A percentile compares a stretch with the other conserved stretches of the same genome.
These are phyloP conservation scores for Quercus gilva DNA, from an alignment of 306 rosid genomes.

Conservation along the genomic window DNA sequence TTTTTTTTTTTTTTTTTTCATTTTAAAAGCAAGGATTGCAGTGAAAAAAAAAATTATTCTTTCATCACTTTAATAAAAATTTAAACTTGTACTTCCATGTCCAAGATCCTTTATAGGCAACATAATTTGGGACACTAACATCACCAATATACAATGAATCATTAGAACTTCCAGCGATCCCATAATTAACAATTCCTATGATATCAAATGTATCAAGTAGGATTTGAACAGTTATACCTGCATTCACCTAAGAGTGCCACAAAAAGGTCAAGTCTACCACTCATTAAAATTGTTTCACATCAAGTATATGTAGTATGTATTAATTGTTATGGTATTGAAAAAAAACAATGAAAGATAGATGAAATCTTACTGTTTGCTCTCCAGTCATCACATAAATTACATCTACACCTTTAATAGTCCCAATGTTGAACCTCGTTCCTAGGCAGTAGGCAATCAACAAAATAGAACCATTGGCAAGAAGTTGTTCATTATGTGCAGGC, in stretches of 20 bases:
- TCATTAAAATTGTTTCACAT: neutral
- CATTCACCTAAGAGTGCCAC: slow-evolving; percentile 8
- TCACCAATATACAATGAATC: slow-evolving; percentile 12
- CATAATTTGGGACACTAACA: slow-evolving; percentile 12
- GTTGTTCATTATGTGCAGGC: neutral
- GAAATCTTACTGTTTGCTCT: slow-evolving; percentile 4
- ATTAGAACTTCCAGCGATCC: slow-evolving; percentile 13
- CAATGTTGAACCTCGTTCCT: slow-evolving; percentile 22
- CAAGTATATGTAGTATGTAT: neutral
- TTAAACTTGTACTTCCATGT: slow-evolving; percentile 12
- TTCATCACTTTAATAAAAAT: neutral
- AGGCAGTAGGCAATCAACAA: neutral
- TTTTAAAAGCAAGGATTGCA: neutral
- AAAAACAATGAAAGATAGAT: neutral
- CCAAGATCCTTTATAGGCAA: slow-evolving; percentile 20
- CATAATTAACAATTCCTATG: slow-evolving; percentile 14
- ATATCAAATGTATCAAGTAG: slow-evolving; percentile 18
- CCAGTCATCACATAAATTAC: slow-evolving; percentile 12
- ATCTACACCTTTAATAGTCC: neutral
- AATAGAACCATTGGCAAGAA: neutral
- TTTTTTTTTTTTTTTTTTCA: neutral
- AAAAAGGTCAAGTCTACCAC: neutral
- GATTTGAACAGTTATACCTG: slow-evolving; percentile 19
- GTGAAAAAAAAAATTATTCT: too few relatives aligned
- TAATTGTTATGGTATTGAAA: neutral